A percentile compares a stretch with the other conserved stretches of the same genome.
phyloP scores from a whole-genome alignment of 805 yeast genomes.

The Saturnispora saitoi region DNA sequence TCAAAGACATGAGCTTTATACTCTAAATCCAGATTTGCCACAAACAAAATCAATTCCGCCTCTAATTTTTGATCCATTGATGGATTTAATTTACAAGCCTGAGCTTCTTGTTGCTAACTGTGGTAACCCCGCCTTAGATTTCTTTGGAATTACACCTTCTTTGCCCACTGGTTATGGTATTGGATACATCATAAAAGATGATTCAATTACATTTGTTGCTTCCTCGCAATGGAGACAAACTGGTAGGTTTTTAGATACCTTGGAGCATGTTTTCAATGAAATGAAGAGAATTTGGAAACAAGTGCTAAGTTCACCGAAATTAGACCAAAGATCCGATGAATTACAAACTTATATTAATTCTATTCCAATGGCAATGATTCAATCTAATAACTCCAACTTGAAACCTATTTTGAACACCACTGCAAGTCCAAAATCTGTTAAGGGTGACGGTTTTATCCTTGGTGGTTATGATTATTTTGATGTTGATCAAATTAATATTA shows the following conservation, averaged over 20 bases:
- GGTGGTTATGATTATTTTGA: conserved; percentile 59
- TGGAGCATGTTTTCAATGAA: conserved; percentile 42
- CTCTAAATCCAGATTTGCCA: conserved; percentile 37
- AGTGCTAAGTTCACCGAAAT: conserved; percentile 11
- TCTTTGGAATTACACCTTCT: conserved; percentile 55
- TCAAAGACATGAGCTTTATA: conserved; percentile 38
- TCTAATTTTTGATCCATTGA: conserved; percentile 35
- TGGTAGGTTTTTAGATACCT: conserved; percentile 43
- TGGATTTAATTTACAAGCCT: conserved; percentile 30
- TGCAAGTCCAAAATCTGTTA: background rate
- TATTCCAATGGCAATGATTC: conserved; percentile 27
- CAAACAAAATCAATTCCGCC: conserved; percentile 30
- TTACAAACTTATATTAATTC: conserved; percentile 24
- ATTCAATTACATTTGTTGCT: conserved; percentile 41
- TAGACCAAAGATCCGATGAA: conserved; percentile 17
- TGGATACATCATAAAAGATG: conserved; percentile 47
- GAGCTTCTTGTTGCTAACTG: conserved; percentile 42
- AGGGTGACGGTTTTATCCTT: conserved; percentile 29
- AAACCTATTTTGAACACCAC: conserved; percentile 7
- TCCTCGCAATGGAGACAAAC: conserved; percentile 57
- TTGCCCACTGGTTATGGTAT: conserved; percentile 51
- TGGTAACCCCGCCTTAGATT: conserved; percentile 50
- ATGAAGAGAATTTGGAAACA: conserved; percentile 31
- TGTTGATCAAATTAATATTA: conserved; percentile 43
- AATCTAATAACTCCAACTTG: conserved; percentile 21